Conservation (phyloP, 805 yeast species). For the Cyberlindnera amylophila region DNA sequence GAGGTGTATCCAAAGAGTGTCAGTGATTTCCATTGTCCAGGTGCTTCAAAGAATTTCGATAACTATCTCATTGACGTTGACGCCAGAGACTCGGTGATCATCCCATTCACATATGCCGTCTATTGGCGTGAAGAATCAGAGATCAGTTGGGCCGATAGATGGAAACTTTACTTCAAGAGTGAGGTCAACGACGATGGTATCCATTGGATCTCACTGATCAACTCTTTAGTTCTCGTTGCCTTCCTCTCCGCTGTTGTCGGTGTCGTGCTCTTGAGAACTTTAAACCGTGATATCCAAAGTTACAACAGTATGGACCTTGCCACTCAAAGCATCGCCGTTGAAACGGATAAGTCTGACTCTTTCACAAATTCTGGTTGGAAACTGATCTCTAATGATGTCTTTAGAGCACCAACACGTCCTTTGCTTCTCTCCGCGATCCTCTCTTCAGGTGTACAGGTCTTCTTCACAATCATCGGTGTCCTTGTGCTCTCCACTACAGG, state of each 20-base stretch:
- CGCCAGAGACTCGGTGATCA: conserved; percentile 36
- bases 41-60: conserved; percentile 56
- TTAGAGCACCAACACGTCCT: conserved; percentile 46
- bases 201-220: conserved; percentile 76
- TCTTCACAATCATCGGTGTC: conserved; percentile 61
- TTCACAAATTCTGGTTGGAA: conserved; percentile 46
- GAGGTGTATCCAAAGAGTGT: conserved; percentile 88
- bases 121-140: conserved; percentile 82
- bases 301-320: conserved; percentile 28
- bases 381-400: conserved; percentile 49
- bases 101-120: conserved; percentile 82
- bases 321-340: conserved; percentile 23
- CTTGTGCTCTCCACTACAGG: conserved; percentile 55
- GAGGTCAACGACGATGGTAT: conserved; percentile 49
- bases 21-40: conserved; percentile 65
- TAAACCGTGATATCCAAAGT: conserved; percentile 46
- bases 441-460: conserved; percentile 73
- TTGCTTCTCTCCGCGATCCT: conserved; percentile 51
- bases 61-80: conserved; percentile 50
- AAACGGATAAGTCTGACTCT: conserved; percentile 26
- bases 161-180: conserved; percentile 66
- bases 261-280: conserved; percentile 53
- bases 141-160: conserved; percentile 62
- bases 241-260: conserved; percentile 64
- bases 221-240: conserved; percentile 62